phyloP scores from a whole-genome alignment of 441 rosid genomes.

The Mallotus japonicus region DNA sequence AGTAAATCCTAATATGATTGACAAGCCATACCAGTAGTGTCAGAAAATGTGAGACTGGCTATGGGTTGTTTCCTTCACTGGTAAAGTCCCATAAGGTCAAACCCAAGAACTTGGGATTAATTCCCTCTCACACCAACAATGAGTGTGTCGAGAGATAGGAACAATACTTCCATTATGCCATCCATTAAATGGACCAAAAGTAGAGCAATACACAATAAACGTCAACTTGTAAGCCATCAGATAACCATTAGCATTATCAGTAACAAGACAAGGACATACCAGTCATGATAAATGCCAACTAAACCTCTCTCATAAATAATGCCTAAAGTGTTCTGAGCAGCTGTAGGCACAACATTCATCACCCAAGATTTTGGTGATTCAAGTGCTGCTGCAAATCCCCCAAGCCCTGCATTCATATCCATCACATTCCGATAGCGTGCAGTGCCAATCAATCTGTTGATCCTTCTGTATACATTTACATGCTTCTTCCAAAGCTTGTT shows the following conservation, averaged over 20 bases:
- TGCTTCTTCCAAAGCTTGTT: constrained; percentile 77
- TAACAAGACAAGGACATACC: constrained; percentile 44
- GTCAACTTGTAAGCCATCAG: constrained; percentile 6
- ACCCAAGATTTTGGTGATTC: constrained; percentile 94
- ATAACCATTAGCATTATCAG: neutral
- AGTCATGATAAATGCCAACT: constrained; percentile 89
- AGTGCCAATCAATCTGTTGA: constrained; percentile 70
- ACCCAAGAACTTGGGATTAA: neutral
- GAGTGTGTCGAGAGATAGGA: neutral
- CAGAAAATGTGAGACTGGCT: too few relatives aligned
- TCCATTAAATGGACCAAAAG: neutral
- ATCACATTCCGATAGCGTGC: constrained; percentile 78
- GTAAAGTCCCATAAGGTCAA: neutral
- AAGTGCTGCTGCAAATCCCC: constrained; percentile 91
- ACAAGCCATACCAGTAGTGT: neutral
- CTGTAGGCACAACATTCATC: constrained; percentile 87
- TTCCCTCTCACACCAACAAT: neutral
- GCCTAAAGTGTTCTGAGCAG: constrained; percentile 70
- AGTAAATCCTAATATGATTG: neutral
- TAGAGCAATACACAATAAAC: neutral
- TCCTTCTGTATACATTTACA: constrained; percentile 59
- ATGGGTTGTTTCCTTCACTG: neutral
- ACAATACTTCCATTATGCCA: neutral
- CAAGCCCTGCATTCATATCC: constrained; percentile 97
- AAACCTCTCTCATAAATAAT: constrained; percentile 88